Conservation (phyloP, 805 yeast species). For the Clavispora carvajalis region DNA sequence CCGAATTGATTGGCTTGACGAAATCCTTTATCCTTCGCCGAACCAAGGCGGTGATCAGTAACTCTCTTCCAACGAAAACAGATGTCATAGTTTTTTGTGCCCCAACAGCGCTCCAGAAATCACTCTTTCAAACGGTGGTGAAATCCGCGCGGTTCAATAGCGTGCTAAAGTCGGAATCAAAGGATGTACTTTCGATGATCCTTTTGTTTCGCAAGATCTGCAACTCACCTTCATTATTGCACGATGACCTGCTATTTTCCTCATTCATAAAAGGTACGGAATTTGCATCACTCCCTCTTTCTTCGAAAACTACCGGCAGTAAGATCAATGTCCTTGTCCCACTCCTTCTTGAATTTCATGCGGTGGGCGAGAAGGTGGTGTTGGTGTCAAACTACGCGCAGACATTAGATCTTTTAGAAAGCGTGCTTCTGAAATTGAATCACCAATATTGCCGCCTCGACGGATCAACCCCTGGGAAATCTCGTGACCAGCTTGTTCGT, state of each 20-base stretch:
- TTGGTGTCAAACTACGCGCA: slow-evolving; percentile 84
- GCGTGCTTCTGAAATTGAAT: slow-evolving; percentile 43
- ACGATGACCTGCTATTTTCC: slow-evolving; percentile 42
- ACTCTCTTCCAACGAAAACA: slow-evolving; percentile 65
- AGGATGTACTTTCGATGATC: slow-evolving; percentile 58
- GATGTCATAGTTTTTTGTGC: slow-evolving; percentile 74
- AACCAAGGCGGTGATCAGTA: slow-evolving; percentile 50
- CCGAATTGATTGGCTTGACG: slow-evolving; percentile 61
- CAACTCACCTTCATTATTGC: slow-evolving; percentile 67
- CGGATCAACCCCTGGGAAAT: slow-evolving; percentile 71
- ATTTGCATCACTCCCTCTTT: slow-evolving; percentile 15
- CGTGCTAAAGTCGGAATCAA: slow-evolving; percentile 25
- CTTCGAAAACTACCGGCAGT: slow-evolving; percentile 34
- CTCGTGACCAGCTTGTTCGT: slow-evolving; percentile 61
- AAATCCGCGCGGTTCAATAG: slow-evolving; percentile 30
- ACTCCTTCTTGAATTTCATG: slow-evolving; percentile 46
- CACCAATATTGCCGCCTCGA: slow-evolving; percentile 63
- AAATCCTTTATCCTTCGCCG: slow-evolving; percentile 67
- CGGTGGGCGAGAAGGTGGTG: slow-evolving; percentile 65
- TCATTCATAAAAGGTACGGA: slow-evolving; percentile 6
- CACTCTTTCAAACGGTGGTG: slow-evolving; percentile 48
- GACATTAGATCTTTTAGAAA: slow-evolving; percentile 73
- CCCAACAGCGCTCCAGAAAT: slow-evolving; percentile 61
- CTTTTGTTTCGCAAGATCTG: slow-evolving; percentile 75
- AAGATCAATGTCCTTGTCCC: slow-evolving; percentile 59